A percentile compares a stretch with the other conserved stretches of the same genome.
Conservation (phyloP, 345 rosid genomes). For the Geranium brycei region DNA sequence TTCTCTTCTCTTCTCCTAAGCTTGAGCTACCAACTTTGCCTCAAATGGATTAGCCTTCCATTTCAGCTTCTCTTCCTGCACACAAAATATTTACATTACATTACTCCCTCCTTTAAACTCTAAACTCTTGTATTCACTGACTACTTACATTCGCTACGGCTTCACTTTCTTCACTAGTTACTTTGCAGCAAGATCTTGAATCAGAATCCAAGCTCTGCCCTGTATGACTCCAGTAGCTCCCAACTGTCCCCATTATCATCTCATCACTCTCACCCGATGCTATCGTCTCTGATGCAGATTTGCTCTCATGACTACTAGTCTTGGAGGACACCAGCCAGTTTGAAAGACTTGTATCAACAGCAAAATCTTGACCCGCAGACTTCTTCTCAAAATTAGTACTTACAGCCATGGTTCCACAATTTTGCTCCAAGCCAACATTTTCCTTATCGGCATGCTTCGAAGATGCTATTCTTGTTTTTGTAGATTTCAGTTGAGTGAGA, state of each 20-base stretch:
- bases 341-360: conserved; percentile 54
- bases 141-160: no score
- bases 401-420: not conserved
- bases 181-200: conserved; percentile 20
- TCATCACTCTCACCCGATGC: conserved; percentile 15
- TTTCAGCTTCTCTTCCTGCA: no score
- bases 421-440: conserved; percentile 22
- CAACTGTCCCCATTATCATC: conserved; percentile 45
- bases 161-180: no score
- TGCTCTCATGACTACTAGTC: conserved; percentile 23
- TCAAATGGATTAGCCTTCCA: no score
- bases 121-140: no score
- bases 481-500: conserved; percentile 29
- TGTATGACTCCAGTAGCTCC: conserved; percentile 41
- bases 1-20: no score
- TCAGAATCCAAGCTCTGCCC: conserved; percentile 20
- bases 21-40: no score
- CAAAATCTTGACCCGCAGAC: conserved; percentile 18
- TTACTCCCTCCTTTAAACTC: no score
- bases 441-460: conserved; percentile 25
- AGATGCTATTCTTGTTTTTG: conserved; percentile 18
- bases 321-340: conserved; percentile 47
- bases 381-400: conserved; percentile 11
- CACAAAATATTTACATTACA: no score
- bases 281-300: conserved; percentile 20